Evolutionary conservation across 139 green algal genomes (phyloP), one percentile per base, ranked within the genome.

Genomic region (Zygnema cylindricum): DNA sequence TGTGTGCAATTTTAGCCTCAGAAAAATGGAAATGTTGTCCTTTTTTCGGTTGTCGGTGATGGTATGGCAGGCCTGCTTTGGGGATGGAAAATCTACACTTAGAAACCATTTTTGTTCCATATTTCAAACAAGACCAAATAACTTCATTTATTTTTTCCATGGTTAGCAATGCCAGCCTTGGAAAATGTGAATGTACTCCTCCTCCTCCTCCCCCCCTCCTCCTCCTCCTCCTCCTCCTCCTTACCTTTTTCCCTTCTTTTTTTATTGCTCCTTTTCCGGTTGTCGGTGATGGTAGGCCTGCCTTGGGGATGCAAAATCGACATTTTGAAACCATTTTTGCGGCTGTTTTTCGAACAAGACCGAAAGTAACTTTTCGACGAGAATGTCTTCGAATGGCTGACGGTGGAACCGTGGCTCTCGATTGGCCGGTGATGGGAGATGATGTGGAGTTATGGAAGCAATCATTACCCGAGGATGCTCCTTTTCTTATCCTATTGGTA

Each of bases 321-420:
- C 95, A 98, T 86, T 94, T 98, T 41, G 96, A 98, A 93, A 99
- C 96, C 3, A 98, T 99, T 69, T 94, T 96, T 57, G 95, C 96
- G 0, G 94, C 96, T 3, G 92, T 95, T 76, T 92, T 95, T 75
- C 88, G 96, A 1, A 54, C 25, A 1, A 77, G 75, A 7, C 96
- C 95, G 0, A n/a, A 86, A 0, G 55, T 98, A 0, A 21, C 89
- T n/a, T 98, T 97, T 87, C 57, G 92, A 2, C 86, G 96, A 0
- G 94, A 97, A 77, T 89, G 95, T 54, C 55, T 99, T 16, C 39
- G 82, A 21, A 95, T 94, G 49, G 69, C 89, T 0, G 96, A 98
- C 87, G 96, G 96, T 7, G 96, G 96, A 82, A 90, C 82, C 1
- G 96, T 99, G 41, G 91, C 96, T 0, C 87, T 99, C 11, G 96